These are phyloP conservation scores for Russula compacta DNA, from an alignment of 768 basidiomycete genomes.

Conservation along the genomic window DNA sequence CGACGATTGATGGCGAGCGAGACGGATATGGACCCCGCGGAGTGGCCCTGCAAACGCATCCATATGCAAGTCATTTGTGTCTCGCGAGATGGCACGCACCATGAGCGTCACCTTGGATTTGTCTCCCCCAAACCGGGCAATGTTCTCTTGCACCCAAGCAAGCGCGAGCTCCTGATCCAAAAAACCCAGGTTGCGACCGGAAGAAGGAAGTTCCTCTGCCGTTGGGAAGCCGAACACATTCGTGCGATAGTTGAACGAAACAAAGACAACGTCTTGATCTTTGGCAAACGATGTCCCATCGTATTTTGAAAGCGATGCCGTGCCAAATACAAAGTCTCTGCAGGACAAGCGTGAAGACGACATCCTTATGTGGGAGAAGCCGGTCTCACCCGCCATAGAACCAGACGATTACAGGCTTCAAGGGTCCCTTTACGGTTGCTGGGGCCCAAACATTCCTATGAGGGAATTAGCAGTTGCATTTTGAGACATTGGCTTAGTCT, in stretches of 20 bases:
- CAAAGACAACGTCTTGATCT: constrained; percentile 4
- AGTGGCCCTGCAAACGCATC: neutral
- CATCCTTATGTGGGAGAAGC: neutral
- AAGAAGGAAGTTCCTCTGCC: neutral
- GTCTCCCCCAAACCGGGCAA: constrained; percentile 52
- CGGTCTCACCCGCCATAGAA: constrained; percentile 8
- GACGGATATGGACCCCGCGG: neutral
- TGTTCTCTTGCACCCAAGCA: constrained; percentile 51
- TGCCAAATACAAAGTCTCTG: neutral
- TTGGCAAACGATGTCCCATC: constrained; percentile 7
- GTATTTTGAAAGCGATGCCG: neutral
- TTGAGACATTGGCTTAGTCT: neutral
- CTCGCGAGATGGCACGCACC: constrained; percentile 16
- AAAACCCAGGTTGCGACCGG: neutral
- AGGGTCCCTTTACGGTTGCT: neutral
- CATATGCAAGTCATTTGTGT: neutral
- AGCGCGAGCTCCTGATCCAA: constrained; percentile 28
- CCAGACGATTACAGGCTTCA: constrained; percentile 9
- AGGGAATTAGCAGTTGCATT: neutral
- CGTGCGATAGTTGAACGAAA: constrained; percentile 9
- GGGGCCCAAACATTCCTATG: constrained; percentile 10
- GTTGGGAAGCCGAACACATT: constrained; percentile 13
- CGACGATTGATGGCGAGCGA: neutral
- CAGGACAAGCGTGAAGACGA: neutral
- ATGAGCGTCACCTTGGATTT: constrained; percentile 32